A percentile compares a stretch with the other conserved stretches of the same genome.
These are phyloP conservation scores for Tolypocladium tropicale DNA, from an alignment of 2,329 filamentous ascomycete species.

Conservation along the genomic window DNA sequence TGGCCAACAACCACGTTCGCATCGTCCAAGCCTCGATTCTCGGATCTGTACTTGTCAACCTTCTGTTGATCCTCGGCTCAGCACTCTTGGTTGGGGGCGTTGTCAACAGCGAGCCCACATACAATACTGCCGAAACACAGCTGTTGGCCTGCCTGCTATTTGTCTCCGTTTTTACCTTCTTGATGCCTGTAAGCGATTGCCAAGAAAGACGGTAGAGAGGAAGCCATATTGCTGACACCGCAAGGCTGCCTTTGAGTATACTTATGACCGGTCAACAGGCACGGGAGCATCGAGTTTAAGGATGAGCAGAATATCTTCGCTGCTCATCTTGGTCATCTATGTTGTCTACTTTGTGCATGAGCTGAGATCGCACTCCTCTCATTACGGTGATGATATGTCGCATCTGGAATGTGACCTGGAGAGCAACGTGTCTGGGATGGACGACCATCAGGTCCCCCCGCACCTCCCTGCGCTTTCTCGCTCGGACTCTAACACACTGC, in stretches of 20 bases:
- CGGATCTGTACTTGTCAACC: conserved; percentile 67
- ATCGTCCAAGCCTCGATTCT: conserved; percentile 69
- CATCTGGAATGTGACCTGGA: background rate
- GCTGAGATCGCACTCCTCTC: conserved; percentile 45
- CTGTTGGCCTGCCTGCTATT: conserved; percentile 25
- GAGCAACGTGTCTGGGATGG: background rate
- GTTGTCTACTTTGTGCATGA: conserved; percentile 66
- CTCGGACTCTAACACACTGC: background rate
- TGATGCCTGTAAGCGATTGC: conserved; percentile 24
- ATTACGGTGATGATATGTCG: background rate
- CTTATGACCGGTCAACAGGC: conserved; percentile 45
- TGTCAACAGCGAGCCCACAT: conserved; percentile 52
- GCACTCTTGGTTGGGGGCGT: conserved; percentile 61
- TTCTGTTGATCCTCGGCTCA: conserved; percentile 67
- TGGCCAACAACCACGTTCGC: conserved; percentile 51
- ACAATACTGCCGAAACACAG: conserved; percentile 21
- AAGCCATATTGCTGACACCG: background rate
- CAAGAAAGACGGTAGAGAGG: background rate
- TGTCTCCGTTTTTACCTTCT: conserved; percentile 26
- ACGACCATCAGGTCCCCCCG: background rate
- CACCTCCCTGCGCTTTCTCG: background rate
- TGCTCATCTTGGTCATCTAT: conserved; percentile 65
- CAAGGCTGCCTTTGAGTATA: conserved; percentile 30
- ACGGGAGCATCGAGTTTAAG: conserved; percentile 55
- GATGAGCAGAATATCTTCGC: conserved; percentile 67